Base-by-base conservation (phyloP, 2,329 filamentous ascomycete genomes). In the Hymenoscyphus fraxineus region DNA sequence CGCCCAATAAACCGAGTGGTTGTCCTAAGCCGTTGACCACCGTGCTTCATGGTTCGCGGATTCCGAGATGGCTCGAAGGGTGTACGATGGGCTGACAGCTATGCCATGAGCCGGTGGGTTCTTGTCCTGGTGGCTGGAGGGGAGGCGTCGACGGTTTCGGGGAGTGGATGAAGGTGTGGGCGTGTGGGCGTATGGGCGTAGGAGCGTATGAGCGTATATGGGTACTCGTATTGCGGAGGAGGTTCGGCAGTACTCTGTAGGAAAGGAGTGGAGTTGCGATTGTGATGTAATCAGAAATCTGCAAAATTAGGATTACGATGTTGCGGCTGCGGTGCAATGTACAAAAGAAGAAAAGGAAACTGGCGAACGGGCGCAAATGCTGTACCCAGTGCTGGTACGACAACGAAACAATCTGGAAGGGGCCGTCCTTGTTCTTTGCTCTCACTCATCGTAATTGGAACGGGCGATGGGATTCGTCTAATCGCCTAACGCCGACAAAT, bases 11-110 rank as follows among this genome's bases (percentile, higher is more conserved):
- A 32, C 55, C 55, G 55, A 57, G 55, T 57, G 32, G 32, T 38
- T 57, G 27, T 32, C 31, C 55, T 27, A 57, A 38, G 55, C 32
- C 27, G 55, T 57, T 57, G 22, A 57, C 32, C 27, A 32, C 31
- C 31, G 55, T 57, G 13, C 55, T 57, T 57, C 55, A 57, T 57
- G 32, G 27, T 57, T 44, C 47, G 27, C 59, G 22, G 60, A 65
- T 54, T 54, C 19, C 47, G 47, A 19, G 12, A 27, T 54, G 22
- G 47, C 47, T 54, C 22, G 47, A 54, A 22, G 47, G 47, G 47
- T 19, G 47, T 4, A 3, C 47, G 47, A 27, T 54, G 47, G 47
- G 47, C 47, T 54, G 47, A 54, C 47, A 54, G 19, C 47, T 54
- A 54, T 22, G 44, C 44, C 47, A 54, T 54, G 47, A 27, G 47